phyloP scores from a whole-genome alignment of 2,329 filamentous ascomycete genomes.

The Myriangium duriaei region DNA sequence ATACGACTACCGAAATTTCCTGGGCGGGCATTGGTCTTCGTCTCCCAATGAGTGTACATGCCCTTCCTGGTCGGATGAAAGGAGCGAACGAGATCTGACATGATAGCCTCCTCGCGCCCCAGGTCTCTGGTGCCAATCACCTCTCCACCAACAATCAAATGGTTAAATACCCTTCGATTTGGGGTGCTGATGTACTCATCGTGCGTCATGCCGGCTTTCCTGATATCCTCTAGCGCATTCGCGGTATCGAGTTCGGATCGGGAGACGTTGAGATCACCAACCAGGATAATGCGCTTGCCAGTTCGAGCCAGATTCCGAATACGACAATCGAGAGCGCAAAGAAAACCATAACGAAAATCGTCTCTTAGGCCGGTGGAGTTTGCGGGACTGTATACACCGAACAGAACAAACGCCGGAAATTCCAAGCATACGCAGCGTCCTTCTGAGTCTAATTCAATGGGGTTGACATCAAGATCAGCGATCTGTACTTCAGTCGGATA shows the following conservation, averaged over 20 bases:
- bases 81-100: slow-evolving; percentile 73
- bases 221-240: slow-evolving; percentile 56
- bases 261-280: slow-evolving; percentile 79
- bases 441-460: slow-evolving; percentile 69
- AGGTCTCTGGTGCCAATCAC: slow-evolving; percentile 55
- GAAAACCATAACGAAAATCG: slow-evolving; percentile 69
- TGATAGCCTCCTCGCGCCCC: slow-evolving; percentile 54
- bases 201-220: slow-evolving; percentile 54
- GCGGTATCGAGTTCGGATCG: slow-evolving; percentile 62
- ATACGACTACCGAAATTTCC: slow-evolving; percentile 88
- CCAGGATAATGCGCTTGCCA: slow-evolving; percentile 75
- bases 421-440: slow-evolving; percentile 84
- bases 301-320: slow-evolving; percentile 69
- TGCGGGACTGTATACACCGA: slow-evolving; percentile 87
- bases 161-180: slow-evolving; percentile 68
- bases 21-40: slow-evolving; percentile 86
- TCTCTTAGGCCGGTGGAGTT: slow-evolving; percentile 74
- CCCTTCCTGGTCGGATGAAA: slow-evolving; percentile 69
- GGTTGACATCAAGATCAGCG: slow-evolving; percentile 49
- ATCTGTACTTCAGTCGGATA: slow-evolving; percentile 66
- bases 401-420: slow-evolving; percentile 85
- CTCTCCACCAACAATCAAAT: slow-evolving; percentile 62
- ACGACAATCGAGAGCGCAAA: slow-evolving; percentile 67
- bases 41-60: slow-evolving; percentile 98
- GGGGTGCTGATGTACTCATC: slow-evolving; percentile 63